Evolutionary conservation across 108 stramenopile genomes (phyloP), one percentile per base, ranked within the genome.

Genomic region (Mediolabrus comicus): DNA sequence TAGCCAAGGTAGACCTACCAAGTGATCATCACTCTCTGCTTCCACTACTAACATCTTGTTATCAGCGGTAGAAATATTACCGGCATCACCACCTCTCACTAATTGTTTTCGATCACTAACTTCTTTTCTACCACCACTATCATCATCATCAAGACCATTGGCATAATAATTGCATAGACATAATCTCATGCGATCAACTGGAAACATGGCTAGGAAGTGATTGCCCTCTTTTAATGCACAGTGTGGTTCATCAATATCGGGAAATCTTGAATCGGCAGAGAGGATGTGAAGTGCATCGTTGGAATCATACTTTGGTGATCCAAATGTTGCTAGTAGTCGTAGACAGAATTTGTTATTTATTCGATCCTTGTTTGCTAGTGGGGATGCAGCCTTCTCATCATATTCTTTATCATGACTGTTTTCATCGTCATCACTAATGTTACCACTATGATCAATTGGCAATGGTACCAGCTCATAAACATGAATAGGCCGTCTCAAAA

Each of bases 201-300:
- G 77, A 53, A 78, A 78, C 51, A 90, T 60, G 10, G 81, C 80
- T 53, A 90, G 57, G 58, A 90, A 90, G 75, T 90, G 89, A 75
- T 90, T 88, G 27, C 89, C 89, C 14, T 38, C 34, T 14, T 49
- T 53, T 1, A 46, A 31, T 1, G 52, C 30, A 36, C 71, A 57
- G 22, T 52, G 29, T 25, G 69, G 73, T 17, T 65, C 53, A 58
- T 76, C 53, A 12, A 89, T 52, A 65, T 86, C 77, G 10, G 88
- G 86, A 58, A 87, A 89, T 31, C 88, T 67, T 5, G 78, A 70
- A 39, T 87, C 81, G 25, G 63, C 67, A 8, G 31, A 57, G n/a
- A 80, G 39, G 11, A 83, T 75, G 55, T 80, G 63, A 14, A 90
- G 35, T 12, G 84, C 69, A 41, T 80, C 62, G 28, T 53, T 53